A percentile compares a stretch with the other conserved stretches of the same genome.
Conservation (phyloP, 2,329 filamentous ascomycete species). For the Fusarium sp. region DNA sequence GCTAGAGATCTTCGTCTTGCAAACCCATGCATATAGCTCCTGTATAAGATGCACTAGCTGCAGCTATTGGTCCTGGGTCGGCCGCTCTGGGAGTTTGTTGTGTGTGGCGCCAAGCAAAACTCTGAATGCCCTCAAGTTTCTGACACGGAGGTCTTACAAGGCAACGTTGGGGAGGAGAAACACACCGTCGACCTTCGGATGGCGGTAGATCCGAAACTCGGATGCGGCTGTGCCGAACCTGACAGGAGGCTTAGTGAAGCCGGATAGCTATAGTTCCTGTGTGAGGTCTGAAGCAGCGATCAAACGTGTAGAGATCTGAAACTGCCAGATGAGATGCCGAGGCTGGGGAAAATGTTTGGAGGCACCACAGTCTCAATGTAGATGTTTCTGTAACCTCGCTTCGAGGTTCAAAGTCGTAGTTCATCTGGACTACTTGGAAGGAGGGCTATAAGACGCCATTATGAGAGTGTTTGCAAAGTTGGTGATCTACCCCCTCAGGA, state of each 20-base stretch:
- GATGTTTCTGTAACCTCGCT: slow-evolving; percentile 1
- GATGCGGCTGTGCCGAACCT: slow-evolving; percentile 23
- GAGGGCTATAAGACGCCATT: not conserved
- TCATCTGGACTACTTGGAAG: not conserved
- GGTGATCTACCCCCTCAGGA: slow-evolving; percentile 14
- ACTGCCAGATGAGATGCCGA: slow-evolving; percentile 38
- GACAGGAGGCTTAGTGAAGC: slow-evolving; percentile 38
- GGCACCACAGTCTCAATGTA: slow-evolving; percentile 25
- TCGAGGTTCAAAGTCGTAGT: not conserved
- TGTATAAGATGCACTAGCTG: slow-evolving; percentile 23
- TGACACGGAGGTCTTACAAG: slow-evolving; percentile 36
- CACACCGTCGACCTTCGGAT: slow-evolving; percentile 24
- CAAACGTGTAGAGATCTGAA: slow-evolving; percentile 39
- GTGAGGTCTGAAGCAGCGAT: slow-evolving; percentile 43
- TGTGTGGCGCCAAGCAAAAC: slow-evolving; percentile 27
- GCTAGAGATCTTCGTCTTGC: slow-evolving; percentile 29
- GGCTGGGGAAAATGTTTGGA: slow-evolving; percentile 35
- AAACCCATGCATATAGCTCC: slow-evolving; percentile 6
- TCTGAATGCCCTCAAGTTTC: slow-evolving; percentile 22
- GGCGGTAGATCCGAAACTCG: slow-evolving; percentile 26
- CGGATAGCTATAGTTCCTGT: slow-evolving; percentile 39
- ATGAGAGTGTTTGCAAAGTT: slow-evolving; percentile 31
- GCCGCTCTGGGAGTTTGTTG: not conserved
- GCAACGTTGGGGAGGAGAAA: slow-evolving; percentile 29
- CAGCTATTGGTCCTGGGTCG: slow-evolving; percentile 2